Percentiles rank a stretch among this genome's conserved stretches.
Conservation (phyloP, 1,284 basidiomycete genomes). For the Leccinum colubrinum region DNA sequence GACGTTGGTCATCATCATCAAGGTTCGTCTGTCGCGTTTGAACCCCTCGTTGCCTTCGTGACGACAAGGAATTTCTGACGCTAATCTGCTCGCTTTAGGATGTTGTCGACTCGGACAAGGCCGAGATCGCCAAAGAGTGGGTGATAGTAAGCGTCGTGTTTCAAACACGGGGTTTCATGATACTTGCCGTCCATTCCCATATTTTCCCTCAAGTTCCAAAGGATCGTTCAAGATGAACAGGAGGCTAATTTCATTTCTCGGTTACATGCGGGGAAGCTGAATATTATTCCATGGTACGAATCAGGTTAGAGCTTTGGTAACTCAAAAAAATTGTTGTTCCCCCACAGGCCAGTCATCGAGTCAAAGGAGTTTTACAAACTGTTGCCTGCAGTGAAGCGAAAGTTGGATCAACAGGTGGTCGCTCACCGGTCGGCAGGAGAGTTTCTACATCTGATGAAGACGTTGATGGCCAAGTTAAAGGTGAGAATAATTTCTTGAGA, state of each 20-base stretch:
- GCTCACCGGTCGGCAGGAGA: slow-evolving; percentile 52
- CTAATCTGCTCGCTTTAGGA: slow-evolving; percentile 37
- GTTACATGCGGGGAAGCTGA: slow-evolving; percentile 51
- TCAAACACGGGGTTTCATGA: neutral
- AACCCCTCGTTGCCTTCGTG: neutral
- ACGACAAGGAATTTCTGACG: neutral
- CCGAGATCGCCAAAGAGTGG: slow-evolving; percentile 57
- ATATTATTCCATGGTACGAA: slow-evolving; percentile 51
- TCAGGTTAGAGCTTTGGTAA: neutral
- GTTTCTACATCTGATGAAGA: slow-evolving; percentile 58
- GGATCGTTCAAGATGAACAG: slow-evolving; percentile 58
- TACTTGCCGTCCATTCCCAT: slow-evolving; percentile 24
- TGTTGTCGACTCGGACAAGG: slow-evolving; percentile 55
- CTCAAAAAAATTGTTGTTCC: too few species aligned
- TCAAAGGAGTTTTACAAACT: slow-evolving; percentile 55
- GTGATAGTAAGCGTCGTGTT: slow-evolving; percentile 9
- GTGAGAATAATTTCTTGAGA: slow-evolving; percentile 26
- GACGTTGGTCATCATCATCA: slow-evolving; percentile 60
- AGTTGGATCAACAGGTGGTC: slow-evolving; percentile 44
- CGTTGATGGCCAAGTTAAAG: slow-evolving; percentile 66
- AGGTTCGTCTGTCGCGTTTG: slow-evolving; percentile 34
- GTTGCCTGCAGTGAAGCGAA: slow-evolving; percentile 45
- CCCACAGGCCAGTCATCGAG: slow-evolving; percentile 58
- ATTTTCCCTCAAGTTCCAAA: slow-evolving; percentile 52
- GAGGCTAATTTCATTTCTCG: slow-evolving; percentile 59